Percentiles rank a stretch among this genome's conserved stretches.
phyloP scores from a whole-genome alignment of 495 filamentous ascomycete genomes.

The Neurospora sp. region DNA sequence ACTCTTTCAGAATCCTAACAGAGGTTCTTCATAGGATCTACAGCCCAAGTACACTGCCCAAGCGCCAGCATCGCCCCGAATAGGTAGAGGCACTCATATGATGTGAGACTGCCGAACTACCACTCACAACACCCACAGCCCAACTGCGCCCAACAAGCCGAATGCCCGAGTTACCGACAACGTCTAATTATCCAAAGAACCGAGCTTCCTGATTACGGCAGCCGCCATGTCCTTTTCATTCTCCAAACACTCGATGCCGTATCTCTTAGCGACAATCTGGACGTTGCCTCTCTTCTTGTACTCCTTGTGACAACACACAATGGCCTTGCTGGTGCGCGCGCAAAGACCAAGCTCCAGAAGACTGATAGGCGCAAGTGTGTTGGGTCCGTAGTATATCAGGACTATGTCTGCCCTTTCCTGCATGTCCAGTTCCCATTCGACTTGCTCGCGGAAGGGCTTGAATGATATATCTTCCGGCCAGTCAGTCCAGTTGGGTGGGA shows the following conservation, averaged over 20 bases:
- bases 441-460: conserved; percentile 40
- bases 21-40: not conserved
- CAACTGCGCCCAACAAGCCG: not conserved
- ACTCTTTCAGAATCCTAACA: not conserved
- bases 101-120: not conserved
- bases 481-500: conserved; percentile 41
- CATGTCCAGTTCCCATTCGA: conserved; percentile 50
- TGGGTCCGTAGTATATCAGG: conserved; percentile 44
- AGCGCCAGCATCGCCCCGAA: not conserved
- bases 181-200: not conserved
- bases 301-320: conserved; percentile 41
- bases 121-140: not conserved
- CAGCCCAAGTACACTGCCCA: not conserved
- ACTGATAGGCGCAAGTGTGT: conserved; percentile 19
- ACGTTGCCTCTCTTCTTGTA: conserved; percentile 51
- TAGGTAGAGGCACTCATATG: not conserved
- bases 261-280: conserved; percentile 39
- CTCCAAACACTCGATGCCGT: conserved; percentile 28
- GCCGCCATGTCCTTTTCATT: conserved; percentile 20
- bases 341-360: conserved; percentile 32
- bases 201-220: conserved; percentile 16
- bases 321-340: conserved; percentile 32
- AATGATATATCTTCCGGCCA: conserved; percentile 38
- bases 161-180: not conserved
- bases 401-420: conserved; percentile 43